phyloP scores from a whole-genome alignment of 352 stramenopile genomes.

The Plasmopara halstedii region DNA sequence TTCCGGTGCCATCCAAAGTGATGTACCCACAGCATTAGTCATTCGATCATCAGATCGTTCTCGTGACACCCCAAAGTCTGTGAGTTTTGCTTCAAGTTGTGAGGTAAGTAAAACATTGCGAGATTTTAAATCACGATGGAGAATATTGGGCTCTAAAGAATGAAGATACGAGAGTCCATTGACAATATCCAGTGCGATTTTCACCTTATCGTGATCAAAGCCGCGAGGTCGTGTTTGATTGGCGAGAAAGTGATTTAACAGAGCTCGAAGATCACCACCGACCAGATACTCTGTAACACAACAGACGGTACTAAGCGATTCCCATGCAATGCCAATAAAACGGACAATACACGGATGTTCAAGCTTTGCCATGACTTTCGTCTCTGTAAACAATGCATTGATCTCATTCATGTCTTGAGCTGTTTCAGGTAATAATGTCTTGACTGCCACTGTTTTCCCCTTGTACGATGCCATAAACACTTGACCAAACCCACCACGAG shows the following conservation, averaged over 20 bases:
- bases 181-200: conserved; percentile 38
- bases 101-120: conserved; percentile 62
- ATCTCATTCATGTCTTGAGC: conserved; percentile 48
- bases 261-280: conserved; percentile 30
- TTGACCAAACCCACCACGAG: conserved; percentile 42
- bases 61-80: conserved; percentile 47
- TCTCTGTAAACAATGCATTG: conserved; percentile 40
- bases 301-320: conserved; percentile 30
- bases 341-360: conserved; percentile 55
- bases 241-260: conserved; percentile 30
- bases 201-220: conserved; percentile 43
- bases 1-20: conserved; percentile 48
- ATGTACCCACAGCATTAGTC: conserved; percentile 41
- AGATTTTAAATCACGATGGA: conserved; percentile 76
- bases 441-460: conserved; percentile 42
- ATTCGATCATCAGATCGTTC: conserved; percentile 32
- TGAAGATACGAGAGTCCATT: conserved; percentile 44
- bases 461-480: conserved; percentile 43
- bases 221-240: conserved; percentile 20
- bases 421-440: conserved; percentile 42
- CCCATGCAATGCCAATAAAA: conserved; percentile 64
- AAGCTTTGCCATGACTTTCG: conserved; percentile 48
- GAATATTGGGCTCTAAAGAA: conserved; percentile 30
- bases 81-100: conserved; percentile 43
- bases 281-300: conserved; percentile 46